Conservation (phyloP, 2,329 filamentous ascomycete genomes). For the Geosmithia putterillii region DNA sequence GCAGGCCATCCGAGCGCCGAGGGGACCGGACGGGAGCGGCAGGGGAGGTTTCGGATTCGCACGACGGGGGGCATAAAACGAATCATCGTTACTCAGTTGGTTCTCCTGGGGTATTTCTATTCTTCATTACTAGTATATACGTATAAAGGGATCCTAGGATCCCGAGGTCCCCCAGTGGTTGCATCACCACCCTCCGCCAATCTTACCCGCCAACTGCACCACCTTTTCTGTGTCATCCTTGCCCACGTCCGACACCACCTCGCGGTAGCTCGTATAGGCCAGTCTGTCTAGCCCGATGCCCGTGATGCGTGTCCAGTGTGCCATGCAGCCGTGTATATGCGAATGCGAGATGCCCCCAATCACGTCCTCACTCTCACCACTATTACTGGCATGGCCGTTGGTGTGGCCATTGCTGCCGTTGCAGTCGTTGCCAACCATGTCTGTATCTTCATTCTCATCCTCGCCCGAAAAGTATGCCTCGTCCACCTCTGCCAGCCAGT, state of each 20-base stretch:
- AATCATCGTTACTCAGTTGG: slow-evolving; percentile 15
- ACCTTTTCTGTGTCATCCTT: slow-evolving; percentile 76
- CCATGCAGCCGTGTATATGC: slow-evolving; percentile 55
- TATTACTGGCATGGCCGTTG: background rate
- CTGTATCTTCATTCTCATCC: slow-evolving; percentile 34
- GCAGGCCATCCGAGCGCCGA: slow-evolving; percentile 59
- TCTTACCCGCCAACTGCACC: slow-evolving; percentile 77
- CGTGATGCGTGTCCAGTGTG: slow-evolving; percentile 65
- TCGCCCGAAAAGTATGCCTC: slow-evolving; percentile 77
- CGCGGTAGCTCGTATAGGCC: slow-evolving; percentile 75
- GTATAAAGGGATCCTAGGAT: no score
- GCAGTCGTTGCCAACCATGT: slow-evolving; percentile 15
- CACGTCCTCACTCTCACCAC: slow-evolving; percentile 18
- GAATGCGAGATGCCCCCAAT: slow-evolving; percentile 55
- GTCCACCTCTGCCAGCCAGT: slow-evolving; percentile 71
- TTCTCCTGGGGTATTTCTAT: slow-evolving; percentile 3
- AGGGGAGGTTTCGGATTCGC: slow-evolving; percentile 69
- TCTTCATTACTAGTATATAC: no score
- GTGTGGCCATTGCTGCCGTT: background rate
- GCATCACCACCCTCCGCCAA: slow-evolving; percentile 84
- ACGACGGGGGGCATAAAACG: slow-evolving; percentile 38
- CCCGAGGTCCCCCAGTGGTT: no score
- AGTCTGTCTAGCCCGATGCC: slow-evolving; percentile 60
- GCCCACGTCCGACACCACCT: slow-evolving; percentile 91
- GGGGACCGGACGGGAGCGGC: slow-evolving; percentile 66